Conservation (phyloP, 2,329 filamentous ascomycete species). For the Aspergillus sp. region DNA sequence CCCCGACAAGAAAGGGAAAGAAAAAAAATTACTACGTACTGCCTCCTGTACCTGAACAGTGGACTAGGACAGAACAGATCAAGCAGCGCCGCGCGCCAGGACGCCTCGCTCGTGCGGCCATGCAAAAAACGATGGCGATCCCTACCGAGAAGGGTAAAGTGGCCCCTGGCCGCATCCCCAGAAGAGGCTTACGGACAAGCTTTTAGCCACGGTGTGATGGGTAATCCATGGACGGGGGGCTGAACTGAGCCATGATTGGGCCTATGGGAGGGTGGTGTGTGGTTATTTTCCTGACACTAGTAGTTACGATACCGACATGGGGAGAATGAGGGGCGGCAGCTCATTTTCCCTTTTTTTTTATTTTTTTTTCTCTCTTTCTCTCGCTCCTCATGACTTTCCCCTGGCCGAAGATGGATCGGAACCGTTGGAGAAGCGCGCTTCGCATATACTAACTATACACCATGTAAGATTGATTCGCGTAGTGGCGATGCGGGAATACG, state of each 20-base stretch:
- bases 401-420: not conserved
- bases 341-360: too few species aligned
- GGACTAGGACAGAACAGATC: not conserved
- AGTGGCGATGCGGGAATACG: not conserved
- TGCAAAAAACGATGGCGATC: constrained; percentile 15
- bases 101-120: constrained; percentile 7
- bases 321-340: too few species aligned
- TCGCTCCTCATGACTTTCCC: too few species aligned
- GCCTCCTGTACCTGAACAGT: not conserved
- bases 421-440: not conserved
- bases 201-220: constrained; percentile 25
- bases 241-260: not conserved
- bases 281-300: not conserved
- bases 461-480: not conserved
- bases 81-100: not conserved
- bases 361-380: too few species aligned
- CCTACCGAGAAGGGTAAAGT: constrained; percentile 17
- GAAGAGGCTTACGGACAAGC: constrained; percentile 27
- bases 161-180: constrained; percentile 18
- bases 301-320: constrained; percentile 11
- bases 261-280: too few species aligned
- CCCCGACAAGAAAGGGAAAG: too few species aligned
- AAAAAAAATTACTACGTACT: too few species aligned
- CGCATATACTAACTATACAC: not conserved
- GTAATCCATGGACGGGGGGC: constrained; percentile 14